phyloP scores from a whole-genome alignment of 164 flowering plant species.

The Dillenia turbinata region DNA sequence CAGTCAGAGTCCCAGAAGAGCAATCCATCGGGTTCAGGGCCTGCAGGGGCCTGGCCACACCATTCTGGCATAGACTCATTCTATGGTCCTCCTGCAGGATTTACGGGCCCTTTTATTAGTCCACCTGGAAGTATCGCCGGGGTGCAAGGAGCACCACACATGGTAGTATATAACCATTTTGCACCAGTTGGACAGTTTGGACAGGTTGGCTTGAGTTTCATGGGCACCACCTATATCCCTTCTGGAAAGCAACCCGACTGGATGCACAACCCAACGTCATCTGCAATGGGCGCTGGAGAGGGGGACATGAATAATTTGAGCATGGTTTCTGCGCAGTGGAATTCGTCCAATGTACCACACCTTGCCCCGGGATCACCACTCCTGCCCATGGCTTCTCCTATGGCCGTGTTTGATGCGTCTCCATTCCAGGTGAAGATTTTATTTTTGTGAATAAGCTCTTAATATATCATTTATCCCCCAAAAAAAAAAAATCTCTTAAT shows the following conservation, averaged over 20 bases:
- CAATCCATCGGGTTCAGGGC: conserved; percentile 50
- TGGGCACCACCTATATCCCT: conserved; percentile 92
- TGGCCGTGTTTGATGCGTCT: conserved; percentile 85
- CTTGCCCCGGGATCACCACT: conserved; percentile 86
- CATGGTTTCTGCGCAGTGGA: conserved; percentile 53
- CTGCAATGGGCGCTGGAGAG: conserved; percentile 49
- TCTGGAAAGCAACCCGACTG: conserved; percentile 95
- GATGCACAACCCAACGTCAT: conserved; percentile 71
- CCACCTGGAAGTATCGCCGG: conserved; percentile 84
- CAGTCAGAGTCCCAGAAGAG: conserved; percentile 65
- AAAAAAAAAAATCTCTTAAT: too few relatives aligned
- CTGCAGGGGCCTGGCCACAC: conserved; percentile 76
- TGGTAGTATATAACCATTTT: conserved; percentile 96
- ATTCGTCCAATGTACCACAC: conserved; percentile 57
- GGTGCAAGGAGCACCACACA: conserved; percentile 88
- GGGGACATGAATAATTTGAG: conserved; percentile 55
- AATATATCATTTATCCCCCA: too few relatives aligned
- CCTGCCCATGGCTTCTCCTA: conserved; percentile 72
- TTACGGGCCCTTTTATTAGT: conserved; percentile 77
- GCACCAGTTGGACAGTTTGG: conserved; percentile 97
- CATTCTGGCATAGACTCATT: conserved; percentile 87
- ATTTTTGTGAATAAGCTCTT: neutral
- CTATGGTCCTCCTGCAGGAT: conserved; percentile 84
- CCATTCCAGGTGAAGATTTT: conserved; percentile 75
- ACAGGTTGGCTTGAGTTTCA: conserved; percentile 90